Base-by-base conservation (phyloP, 2,329 filamentous ascomycete species). In the Kalmusia sp. region DNA sequence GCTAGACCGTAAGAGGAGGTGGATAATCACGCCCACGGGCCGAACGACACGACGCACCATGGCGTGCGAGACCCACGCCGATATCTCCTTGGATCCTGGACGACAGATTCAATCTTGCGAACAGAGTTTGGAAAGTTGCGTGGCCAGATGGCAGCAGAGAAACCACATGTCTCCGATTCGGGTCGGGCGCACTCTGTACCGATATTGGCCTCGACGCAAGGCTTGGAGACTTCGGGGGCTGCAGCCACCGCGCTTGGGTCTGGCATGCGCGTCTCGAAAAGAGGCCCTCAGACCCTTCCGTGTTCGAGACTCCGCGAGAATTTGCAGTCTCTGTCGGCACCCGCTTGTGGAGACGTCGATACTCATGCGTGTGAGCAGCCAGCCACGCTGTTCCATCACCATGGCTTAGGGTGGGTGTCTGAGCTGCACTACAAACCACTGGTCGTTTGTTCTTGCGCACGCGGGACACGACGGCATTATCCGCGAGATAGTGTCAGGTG, bases 1-100 rank as follows among this genome's bases (percentile, higher is more conserved):
- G 24, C 56, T 55, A 54, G 17, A 15, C 52, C 41, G 6, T 11
- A 49, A 50, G 8, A 52, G 45, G 57, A 50, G 14, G 52, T 59
- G 46, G 52, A 52, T 54, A 52, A 46, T 52, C 34, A 14, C 33
- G 34, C 11, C 38, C 22, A 24, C 30, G 51, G 35, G 17, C 50
- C 44, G 49, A 53, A 34, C 38, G 21, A 35, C 28, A 24, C 33
- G 43, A 34, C 41, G 28, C 28, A 19, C 34, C 41, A 31, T 35
- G 35, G 27, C 27, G 17, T 33, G 12, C 41, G 15, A 24, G 21
- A 15, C 31, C 17, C n/a, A n/a, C n/a, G n/a, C 40, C 21, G 28
- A 28, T 22, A 15, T 24, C 22, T 22, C 30, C 21, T 35, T 46
- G 30, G 43, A 35, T 46, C 21, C 43, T 17, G 27, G 43, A 27